Evolutionary conservation across 371 early-diverging fungal species (phyloP).

Genomic region (Chytridiales sp.): DNA sequence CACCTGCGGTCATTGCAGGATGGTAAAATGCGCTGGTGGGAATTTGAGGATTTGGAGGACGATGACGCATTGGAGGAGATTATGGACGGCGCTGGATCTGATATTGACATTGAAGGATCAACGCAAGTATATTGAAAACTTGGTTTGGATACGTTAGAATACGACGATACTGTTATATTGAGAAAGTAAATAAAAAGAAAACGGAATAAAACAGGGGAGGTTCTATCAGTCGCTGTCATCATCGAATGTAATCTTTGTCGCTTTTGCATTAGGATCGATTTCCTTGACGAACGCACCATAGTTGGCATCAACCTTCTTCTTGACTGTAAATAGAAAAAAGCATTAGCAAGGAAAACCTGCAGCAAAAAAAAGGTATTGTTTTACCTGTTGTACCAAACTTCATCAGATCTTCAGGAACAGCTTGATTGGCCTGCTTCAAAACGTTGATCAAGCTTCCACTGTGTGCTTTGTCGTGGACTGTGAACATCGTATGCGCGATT

Average conservation of each 20-base stretch:
- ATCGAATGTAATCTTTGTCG: slow-evolving; percentile 85
- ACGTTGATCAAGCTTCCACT: slow-evolving; percentile 83
- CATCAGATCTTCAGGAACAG: slow-evolving; percentile 81
- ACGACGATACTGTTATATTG: neutral
- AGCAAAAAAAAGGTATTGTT: slow-evolving; percentile 1
- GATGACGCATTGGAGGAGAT: slow-evolving; percentile 1
- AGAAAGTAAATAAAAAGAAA: neutral
- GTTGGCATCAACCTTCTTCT: slow-evolving; percentile 92
- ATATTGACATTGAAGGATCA: neutral
- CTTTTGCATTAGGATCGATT: slow-evolving; percentile 76
- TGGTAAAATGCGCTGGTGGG: slow-evolving; percentile 28
- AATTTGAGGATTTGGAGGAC: slow-evolving; percentile 14
- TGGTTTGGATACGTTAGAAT: neutral
- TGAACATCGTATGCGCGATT: slow-evolving; percentile 92
- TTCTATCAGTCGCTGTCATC: slow-evolving; percentile 6
- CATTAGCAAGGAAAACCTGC: neutral
- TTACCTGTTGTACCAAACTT: slow-evolving; percentile 84
- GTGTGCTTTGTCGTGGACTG: slow-evolving; percentile 88
- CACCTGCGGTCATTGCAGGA: slow-evolving; percentile 20
- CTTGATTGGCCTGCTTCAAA: slow-evolving; percentile 82
- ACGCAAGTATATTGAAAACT: neutral
- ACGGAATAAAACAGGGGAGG: slow-evolving; percentile 1
- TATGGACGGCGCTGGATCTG: slow-evolving; percentile 6
- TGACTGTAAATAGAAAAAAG: slow-evolving; percentile 54
- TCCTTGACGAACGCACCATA: slow-evolving; percentile 96